Evolutionary conservation across 768 basidiomycete species (phyloP), one percentile per base, ranked within the genome.

Genomic region (Termitomyces sp.): DNA sequence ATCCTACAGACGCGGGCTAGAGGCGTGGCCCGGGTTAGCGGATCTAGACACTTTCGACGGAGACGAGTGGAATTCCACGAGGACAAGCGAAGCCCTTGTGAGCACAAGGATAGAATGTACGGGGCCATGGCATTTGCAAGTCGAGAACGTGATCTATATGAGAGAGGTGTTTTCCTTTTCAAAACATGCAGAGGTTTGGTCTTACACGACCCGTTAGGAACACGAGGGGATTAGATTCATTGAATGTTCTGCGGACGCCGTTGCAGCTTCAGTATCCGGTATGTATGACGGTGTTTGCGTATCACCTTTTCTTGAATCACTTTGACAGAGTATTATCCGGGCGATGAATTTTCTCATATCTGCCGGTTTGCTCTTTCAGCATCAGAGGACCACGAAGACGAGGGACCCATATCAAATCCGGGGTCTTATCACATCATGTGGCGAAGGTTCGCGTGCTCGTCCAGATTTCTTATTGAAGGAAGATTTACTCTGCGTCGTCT

Each of bases 351-450:
- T 60, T 80, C 78, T 42, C 78, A 84, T 34, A 65, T 79, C 22
- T 86, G 83, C 63, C 79, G 80, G 12, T 71, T 90, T 40, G 75
- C 73, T 45, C 66, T 88, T 57, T 68, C 76, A 4, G 63, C 72
- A 27, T 70, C 72, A 24, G 82, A 79, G 33, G 76, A 79, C 13
- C 59, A 69, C 13, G 70, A 69, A 3, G 67, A 73, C 18, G 71
- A 68, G 18, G 59, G n/a, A n/a, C 30, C 64, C 4, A 72, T 84
- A 37, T 66, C 73, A 8, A 78, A 79, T 16, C 83, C 85, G 0
- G 91, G 87, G 3, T 73, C 74, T 57, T 89, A 88, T 64, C 73
- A 79, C 39, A 66, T 91, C 27, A 72, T 67, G 22, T 93, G 91
- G 91, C 75, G 81, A 72, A 83, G 86, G 89, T 83, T 65, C 39